phyloP scores from a whole-genome alignment of 139 green algal genomes.

The Picochlorum sp. region DNA sequence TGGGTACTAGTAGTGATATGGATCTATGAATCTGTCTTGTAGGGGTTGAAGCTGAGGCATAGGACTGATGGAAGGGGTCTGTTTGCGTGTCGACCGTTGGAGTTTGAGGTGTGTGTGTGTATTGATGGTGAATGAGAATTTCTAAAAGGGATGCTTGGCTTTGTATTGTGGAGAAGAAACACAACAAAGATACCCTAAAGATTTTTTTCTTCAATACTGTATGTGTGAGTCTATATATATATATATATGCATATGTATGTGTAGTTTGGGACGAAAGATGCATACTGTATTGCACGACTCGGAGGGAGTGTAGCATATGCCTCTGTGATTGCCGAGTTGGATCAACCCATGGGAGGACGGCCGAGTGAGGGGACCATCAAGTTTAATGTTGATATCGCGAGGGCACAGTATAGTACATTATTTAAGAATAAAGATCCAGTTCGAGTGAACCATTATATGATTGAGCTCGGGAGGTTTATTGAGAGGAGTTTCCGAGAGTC shows the following conservation, averaged over 20 bases:
- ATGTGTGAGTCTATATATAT: no score
- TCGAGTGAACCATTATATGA: constrained; percentile 38
- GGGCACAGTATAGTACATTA: constrained; percentile 28
- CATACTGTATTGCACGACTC: constrained; percentile 47
- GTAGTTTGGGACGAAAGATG: constrained; percentile 42
- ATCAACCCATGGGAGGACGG: constrained; percentile 59
- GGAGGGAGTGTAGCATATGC: constrained; percentile 65
- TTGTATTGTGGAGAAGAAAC: no score
- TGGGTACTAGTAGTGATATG: no score
- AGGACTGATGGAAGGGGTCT: no score
- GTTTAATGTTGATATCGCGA: constrained; percentile 70
- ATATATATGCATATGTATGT: no score
- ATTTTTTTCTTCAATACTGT: no score
- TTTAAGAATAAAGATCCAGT: background rate
- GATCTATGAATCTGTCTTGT: no score
- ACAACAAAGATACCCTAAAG: no score
- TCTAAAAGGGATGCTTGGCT: no score
- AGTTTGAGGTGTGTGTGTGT: background rate
- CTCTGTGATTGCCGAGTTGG: constrained; percentile 52
- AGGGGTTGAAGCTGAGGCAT: no score
- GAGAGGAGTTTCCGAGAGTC: constrained; percentile 64
- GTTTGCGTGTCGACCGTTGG: background rate
- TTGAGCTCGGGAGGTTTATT: constrained; percentile 63
- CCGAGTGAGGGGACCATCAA: constrained; percentile 63
- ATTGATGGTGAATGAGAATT: no score